Base-by-base conservation (phyloP, 2,329 filamentous ascomycete species). In the Didymella pinodella region DNA sequence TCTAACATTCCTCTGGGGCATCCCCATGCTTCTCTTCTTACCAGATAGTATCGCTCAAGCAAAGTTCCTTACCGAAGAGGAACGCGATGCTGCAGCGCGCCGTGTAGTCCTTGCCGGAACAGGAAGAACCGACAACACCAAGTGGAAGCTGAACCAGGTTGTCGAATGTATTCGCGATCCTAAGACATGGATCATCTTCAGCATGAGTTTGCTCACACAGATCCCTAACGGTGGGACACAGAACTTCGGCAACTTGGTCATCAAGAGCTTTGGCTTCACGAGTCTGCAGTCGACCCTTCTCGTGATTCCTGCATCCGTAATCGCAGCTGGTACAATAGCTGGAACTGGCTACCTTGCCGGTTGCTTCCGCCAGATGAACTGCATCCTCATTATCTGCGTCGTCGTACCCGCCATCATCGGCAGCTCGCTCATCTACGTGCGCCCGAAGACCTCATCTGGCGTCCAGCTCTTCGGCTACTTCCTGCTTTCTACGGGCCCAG, bases 71-170 rank as follows among this genome's bases (percentile, higher is more conserved):
- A 51, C 47, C 26, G 34, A 50, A 3, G 47, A 51, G 12, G 54
- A 57, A 20, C 54, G 54, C 12, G 58, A 69, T 11, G 65, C 58
- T 11, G 69, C 69, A 16, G 57, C 63, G 7, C 67, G 73, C 40
- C 70, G 71, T 25, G 68, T 75, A 25, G 55, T 66, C 7, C 56
- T 67, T 10, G 57, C 63, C 1, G 67, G 67, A 3, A 70, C 67
- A 1, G 67, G 67, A 14, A 51, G 53, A 6, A 69, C 67, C 3
- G 64, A 59, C 11, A 54, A 68, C n/a, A 60, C 63, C 1, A 40
- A 11, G 1, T 70, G 57, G 53, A 67, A 64, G 38, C 40, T 50
- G 14, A 14, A 18, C 3, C 54, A 57, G 18, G 54, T 43, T 5
- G 18, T 58, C 12, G 55, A 58, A 18, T 52, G 48, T 8, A 38